These are phyloP conservation scores for Diaporthe ilicicola DNA, from an alignment of 2,329 filamentous ascomycete genomes.

Conservation along the genomic window DNA sequence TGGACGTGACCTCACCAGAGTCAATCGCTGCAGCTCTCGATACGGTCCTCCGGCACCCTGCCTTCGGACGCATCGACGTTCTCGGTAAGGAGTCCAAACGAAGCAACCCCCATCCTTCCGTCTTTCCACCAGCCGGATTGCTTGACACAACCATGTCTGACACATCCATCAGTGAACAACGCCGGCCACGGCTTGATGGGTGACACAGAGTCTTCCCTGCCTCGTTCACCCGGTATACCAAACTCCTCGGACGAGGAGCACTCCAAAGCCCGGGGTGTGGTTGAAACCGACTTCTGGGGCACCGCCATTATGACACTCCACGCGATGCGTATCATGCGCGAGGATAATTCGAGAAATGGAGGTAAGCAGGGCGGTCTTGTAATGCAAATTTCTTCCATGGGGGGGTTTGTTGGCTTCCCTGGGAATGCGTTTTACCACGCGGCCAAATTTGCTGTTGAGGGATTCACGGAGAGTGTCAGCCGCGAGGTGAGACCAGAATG, in stretches of 20 bases:
- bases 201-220: slow-evolving; percentile 38
- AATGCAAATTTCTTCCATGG: slow-evolving; percentile 64
- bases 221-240: neutral
- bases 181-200: slow-evolving; percentile 54
- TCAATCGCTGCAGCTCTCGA: slow-evolving; percentile 45
- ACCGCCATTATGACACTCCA: slow-evolving; percentile 37
- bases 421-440: slow-evolving; percentile 50
- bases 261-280: slow-evolving; percentile 34
- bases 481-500: slow-evolving; percentile 53
- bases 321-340: slow-evolving; percentile 42
- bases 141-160: neutral
- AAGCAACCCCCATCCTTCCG: neutral
- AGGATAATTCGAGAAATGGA: slow-evolving; percentile 35
- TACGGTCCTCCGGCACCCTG: slow-evolving; percentile 37
- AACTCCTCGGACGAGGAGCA: slow-evolving; percentile 34
- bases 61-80: slow-evolving; percentile 47
- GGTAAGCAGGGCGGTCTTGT: slow-evolving; percentile 57
- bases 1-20: slow-evolving; percentile 52
- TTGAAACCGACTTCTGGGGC: slow-evolving; percentile 45
- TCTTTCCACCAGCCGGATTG: neutral
- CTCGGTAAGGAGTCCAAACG: slow-evolving; percentile 31
- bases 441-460: slow-evolving; percentile 55
- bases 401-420: slow-evolving; percentile 48
- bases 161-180: slow-evolving; percentile 39
- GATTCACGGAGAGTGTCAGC: slow-evolving; percentile 54